phyloP scores from a whole-genome alignment of 352 stramenopile species.

The Elongisporangium prolatum region DNA sequence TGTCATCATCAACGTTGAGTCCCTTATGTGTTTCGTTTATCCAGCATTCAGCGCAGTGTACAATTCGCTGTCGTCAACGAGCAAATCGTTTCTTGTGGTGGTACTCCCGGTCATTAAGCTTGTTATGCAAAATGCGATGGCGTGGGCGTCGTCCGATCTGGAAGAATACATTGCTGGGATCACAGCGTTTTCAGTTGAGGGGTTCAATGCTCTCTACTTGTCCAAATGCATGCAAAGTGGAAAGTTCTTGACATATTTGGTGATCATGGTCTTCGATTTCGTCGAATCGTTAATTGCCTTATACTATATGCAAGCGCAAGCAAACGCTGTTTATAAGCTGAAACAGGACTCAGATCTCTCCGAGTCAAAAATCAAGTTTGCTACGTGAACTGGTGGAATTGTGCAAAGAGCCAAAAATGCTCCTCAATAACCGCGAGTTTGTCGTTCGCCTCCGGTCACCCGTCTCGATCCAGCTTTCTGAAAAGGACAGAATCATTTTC shows the following conservation, averaged over 20 bases:
- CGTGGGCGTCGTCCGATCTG: constrained; percentile 9
- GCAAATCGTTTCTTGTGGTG: background rate
- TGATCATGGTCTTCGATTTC: constrained; percentile 17
- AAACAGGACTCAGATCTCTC: background rate
- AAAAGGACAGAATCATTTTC: background rate
- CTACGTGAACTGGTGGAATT: background rate
- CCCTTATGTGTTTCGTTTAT: constrained; percentile 1
- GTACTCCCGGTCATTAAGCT: constrained; percentile 16
- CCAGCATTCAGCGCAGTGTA: background rate
- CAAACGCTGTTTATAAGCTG: background rate
- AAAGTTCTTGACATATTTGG: constrained; percentile 11
- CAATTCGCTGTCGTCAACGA: background rate
- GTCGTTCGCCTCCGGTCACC: background rate
- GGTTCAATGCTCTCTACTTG: constrained; percentile 26
- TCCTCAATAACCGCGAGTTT: background rate
- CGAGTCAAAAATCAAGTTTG: background rate
- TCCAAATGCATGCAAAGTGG: constrained; percentile 28
- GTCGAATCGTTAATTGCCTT: constrained; percentile 5
- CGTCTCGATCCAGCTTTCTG: background rate
- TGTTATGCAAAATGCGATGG: constrained; percentile 15
- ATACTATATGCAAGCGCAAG: background rate
- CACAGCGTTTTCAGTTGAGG: constrained; percentile 20
- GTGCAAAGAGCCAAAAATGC: background rate
- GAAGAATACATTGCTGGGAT: constrained; percentile 16
- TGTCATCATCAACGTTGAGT: constrained; percentile 9